Conservation (phyloP, 306 rosid genomes). For the Lablab purpureus region DNA sequence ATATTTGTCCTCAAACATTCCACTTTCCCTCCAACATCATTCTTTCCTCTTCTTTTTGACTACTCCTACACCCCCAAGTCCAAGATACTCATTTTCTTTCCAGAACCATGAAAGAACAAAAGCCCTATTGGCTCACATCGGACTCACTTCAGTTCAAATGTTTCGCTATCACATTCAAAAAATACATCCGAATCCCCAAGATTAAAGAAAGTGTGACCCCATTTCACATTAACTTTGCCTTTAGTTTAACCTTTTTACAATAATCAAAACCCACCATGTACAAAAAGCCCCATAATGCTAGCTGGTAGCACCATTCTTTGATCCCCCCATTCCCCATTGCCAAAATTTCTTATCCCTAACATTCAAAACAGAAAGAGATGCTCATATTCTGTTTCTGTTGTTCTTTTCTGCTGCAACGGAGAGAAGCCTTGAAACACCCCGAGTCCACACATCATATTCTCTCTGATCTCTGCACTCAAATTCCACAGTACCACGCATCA, state of each 20-base stretch:
- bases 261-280: constrained; percentile 51
- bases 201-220: constrained; percentile 46
- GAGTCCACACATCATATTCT: constrained; percentile 94
- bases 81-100: constrained; percentile 70
- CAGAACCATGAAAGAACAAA: constrained; percentile 43
- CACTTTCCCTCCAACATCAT: constrained; percentile 55
- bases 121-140: constrained; percentile 59
- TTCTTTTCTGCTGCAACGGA: constrained; percentile 69
- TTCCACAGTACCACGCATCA: constrained; percentile 79
- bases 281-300: constrained; percentile 41
- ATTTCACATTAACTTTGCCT: constrained; percentile 60
- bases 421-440: constrained; percentile 85
- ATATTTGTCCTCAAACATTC: constrained; percentile 47
- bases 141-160: constrained; percentile 49
- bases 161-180: constrained; percentile 59
- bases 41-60: constrained; percentile 60
- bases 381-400: constrained; percentile 61
- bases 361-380: neutral
- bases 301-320: constrained; percentile 22
- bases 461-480: constrained; percentile 84
- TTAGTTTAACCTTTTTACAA: constrained; percentile 65
- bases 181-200: constrained; percentile 49
- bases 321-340: constrained; percentile 30
- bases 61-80: constrained; percentile 52
- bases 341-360: constrained; percentile 27